Conservation (phyloP, 129 eudicot species). For the Escallonia rubra region DNA sequence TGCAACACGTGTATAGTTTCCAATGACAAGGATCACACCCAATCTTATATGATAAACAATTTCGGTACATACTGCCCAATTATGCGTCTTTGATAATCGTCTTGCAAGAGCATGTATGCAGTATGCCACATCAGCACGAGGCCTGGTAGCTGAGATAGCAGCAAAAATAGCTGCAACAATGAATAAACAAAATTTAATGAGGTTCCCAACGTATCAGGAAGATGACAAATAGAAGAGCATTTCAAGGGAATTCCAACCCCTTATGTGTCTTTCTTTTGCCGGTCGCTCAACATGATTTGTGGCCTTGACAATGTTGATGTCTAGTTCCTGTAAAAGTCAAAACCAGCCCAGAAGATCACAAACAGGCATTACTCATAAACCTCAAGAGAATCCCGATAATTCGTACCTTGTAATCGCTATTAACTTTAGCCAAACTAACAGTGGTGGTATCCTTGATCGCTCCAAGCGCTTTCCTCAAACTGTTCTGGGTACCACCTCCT, state of each 20-base stretch:
- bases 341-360: slow-evolving; percentile 2
- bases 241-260: slow-evolving; percentile 44
- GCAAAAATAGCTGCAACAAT: slow-evolving; percentile 74
- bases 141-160: slow-evolving; percentile 87
- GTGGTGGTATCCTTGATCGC: slow-evolving; percentile 95
- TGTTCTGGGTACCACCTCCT: slow-evolving; percentile 67
- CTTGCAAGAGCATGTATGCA: slow-evolving; percentile 98
- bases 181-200: slow-evolving; percentile 7
- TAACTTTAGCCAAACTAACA: slow-evolving; percentile 92
- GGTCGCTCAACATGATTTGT: slow-evolving; percentile 97
- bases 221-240: background rate
- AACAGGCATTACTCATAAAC: background rate
- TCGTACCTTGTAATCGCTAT: slow-evolving; percentile 88
- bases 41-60: background rate
- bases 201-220: slow-evolving; percentile 2
- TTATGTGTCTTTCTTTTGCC: slow-evolving; percentile 86
- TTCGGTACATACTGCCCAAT: slow-evolving; percentile 79
- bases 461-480: slow-evolving; percentile 91
- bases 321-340: slow-evolving; percentile 60
- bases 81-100: slow-evolving; percentile 84
- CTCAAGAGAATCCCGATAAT: background rate
- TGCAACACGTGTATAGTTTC: background rate
- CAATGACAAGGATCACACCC: slow-evolving; percentile 1
- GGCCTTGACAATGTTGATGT: slow-evolving; percentile 88
- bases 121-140: slow-evolving; percentile 97